Conservation (phyloP, 495 filamentous ascomycete genomes). For the Bryoglossum gracile region DNA sequence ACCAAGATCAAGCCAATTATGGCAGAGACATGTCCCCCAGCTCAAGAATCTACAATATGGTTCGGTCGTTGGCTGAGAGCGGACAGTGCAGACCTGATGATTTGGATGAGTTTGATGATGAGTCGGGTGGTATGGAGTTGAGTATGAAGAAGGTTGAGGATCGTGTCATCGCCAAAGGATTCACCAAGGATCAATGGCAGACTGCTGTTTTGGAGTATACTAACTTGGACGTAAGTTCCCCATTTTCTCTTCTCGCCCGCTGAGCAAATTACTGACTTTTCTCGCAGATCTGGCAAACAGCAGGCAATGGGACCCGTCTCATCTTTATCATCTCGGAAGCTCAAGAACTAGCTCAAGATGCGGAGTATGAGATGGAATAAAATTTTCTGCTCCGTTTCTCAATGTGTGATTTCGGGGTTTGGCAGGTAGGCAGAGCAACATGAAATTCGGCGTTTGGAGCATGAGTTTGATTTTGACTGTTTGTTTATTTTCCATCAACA, state of each 20-base stretch:
- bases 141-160: slow-evolving; percentile 82
- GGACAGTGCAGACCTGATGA: slow-evolving; percentile 64
- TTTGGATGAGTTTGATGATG: slow-evolving; percentile 46
- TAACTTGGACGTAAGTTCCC: slow-evolving; percentile 67
- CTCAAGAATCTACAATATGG: slow-evolving; percentile 88
- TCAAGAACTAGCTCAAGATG: slow-evolving; percentile 21
- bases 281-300: slow-evolving; percentile 89
- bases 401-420: no score
- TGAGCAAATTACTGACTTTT: slow-evolving; percentile 13
- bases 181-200: slow-evolving; percentile 87
- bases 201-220: slow-evolving; percentile 86
- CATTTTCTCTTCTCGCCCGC: not conserved
- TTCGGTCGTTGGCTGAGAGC: slow-evolving; percentile 74
- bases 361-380: slow-evolving; percentile 7
- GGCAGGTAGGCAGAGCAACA: no score
- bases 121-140: slow-evolving; percentile 56
- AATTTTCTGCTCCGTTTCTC: no score
- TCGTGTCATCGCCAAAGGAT: slow-evolving; percentile 88
- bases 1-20: slow-evolving; percentile 53
- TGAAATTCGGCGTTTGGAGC: no score
- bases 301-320: slow-evolving; percentile 74
- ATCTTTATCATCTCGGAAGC: slow-evolving; percentile 53
- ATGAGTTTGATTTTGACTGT: no score
- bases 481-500: no score
- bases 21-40: slow-evolving; percentile 69